These are phyloP conservation scores for Paratrypanosoma confusum DNA, from an alignment of 208 protist species.

Conservation along the genomic window DNA sequence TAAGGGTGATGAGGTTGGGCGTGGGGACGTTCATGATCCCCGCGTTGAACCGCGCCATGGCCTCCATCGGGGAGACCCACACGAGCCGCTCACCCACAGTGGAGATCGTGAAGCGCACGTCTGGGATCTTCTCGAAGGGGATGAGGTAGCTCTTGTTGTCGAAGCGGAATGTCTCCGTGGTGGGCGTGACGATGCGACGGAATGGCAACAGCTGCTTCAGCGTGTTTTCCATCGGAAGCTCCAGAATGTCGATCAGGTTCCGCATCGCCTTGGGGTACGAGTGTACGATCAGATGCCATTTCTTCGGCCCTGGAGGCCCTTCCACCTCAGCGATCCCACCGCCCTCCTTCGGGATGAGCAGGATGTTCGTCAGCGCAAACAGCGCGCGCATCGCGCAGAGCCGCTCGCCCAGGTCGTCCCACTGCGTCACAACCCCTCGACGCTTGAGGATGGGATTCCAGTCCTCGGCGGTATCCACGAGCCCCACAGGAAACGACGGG, in stretches of 20 bases:
- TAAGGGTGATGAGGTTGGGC: conserved; percentile 66
- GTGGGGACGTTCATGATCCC: conserved; percentile 87
- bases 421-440: conserved; percentile 58
- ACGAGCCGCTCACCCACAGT: conserved; percentile 60
- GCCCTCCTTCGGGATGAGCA: conserved; percentile 74
- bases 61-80: conserved; percentile 86
- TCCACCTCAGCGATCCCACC: conserved; percentile 76
- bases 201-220: conserved; percentile 64
- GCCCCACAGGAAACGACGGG: conserved; percentile 41
- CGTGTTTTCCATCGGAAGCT: conserved; percentile 74
- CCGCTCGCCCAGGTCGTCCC: conserved; percentile 50
- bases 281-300: conserved; percentile 68
- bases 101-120: conserved; percentile 68
- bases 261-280: conserved; percentile 51
- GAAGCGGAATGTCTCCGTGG: conserved; percentile 76
- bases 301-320: conserved; percentile 64
- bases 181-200: conserved; percentile 59
- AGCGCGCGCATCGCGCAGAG: conserved; percentile 70
- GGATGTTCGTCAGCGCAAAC: conserved; percentile 54
- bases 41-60: conserved; percentile 80
- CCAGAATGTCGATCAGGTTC: conserved; percentile 66
- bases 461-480: conserved; percentile 63
- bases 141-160: conserved; percentile 67
- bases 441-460: conserved; percentile 63
- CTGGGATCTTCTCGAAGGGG: conserved; percentile 62